These are phyloP conservation scores for Polygonum aviculare DNA, from an alignment of 148 eudicot genomes.

Conservation along the genomic window DNA sequence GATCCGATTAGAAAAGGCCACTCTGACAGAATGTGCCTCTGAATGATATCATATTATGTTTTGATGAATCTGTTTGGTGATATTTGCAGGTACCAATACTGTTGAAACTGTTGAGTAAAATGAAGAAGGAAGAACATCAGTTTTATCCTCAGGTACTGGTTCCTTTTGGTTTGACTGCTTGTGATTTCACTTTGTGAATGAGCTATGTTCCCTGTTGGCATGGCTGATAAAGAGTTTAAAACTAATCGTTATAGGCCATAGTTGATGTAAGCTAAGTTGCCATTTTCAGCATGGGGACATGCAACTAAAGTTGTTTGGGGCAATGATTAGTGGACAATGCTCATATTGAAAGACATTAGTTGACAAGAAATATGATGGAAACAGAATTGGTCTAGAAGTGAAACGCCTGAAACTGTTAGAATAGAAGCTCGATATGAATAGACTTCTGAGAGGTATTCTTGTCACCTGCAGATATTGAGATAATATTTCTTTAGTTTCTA, in stretches of 20 bases:
- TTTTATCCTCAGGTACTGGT: constrained; percentile 75
- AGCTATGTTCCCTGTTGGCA: neutral
- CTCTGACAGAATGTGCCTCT: neutral
- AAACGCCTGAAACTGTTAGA: neutral
- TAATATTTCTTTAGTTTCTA: neutral
- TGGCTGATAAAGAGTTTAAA: neutral
- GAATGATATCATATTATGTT: neutral
- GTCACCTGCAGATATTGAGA: neutral
- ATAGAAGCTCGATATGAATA: neutral
- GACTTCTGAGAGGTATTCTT: neutral
- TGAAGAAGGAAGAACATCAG: constrained; percentile 55
- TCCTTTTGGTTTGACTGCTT: neutral
- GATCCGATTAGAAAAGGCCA: too few relatives aligned
- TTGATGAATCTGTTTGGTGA: neutral
- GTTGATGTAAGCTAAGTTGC: too few relatives aligned
- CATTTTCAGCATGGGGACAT: too few relatives aligned
- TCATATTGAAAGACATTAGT: neutral
- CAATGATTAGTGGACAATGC: too few relatives aligned
- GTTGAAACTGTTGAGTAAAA: constrained; percentile 63
- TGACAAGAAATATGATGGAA: neutral
- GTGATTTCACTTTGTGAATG: neutral
- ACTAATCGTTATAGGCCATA: too few relatives aligned
- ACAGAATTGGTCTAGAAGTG: neutral
- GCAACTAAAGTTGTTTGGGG: too few relatives aligned
- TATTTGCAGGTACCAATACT: constrained; percentile 68